A percentile compares a stretch with the other conserved stretches of the same genome.
Conservation (phyloP, 2,329 filamentous ascomycete genomes). For the Pseudogymnoascus sp. region DNA sequence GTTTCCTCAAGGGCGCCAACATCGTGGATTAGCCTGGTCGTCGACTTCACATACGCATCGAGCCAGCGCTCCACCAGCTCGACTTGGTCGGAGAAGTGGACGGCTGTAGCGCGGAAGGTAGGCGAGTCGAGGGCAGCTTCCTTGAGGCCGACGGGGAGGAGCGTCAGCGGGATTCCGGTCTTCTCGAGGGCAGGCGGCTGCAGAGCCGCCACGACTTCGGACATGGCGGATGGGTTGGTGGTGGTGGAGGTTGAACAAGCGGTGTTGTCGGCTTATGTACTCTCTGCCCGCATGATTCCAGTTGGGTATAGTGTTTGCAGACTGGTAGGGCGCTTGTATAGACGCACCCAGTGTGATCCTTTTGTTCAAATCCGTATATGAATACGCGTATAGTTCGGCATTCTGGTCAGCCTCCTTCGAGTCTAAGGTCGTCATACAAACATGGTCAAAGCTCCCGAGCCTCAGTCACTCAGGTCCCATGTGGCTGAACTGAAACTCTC, state of each 20-base stretch:
- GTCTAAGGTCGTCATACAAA: not conserved
- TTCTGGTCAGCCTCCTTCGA: not conserved
- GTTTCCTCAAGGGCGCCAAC: slow-evolving; percentile 71
- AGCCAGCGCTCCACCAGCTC: slow-evolving; percentile 92
- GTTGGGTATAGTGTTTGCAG: not conserved
- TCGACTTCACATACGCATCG: slow-evolving; percentile 59
- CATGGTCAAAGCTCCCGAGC: slow-evolving; percentile 3
- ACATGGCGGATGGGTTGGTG: not conserved
- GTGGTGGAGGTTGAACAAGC: slow-evolving; percentile 3
- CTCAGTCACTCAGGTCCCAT: slow-evolving; percentile 1
- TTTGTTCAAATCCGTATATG: not conserved
- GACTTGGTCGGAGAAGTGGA: slow-evolving; percentile 87
- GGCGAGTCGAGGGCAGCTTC: slow-evolving; percentile 96
- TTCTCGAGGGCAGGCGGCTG: slow-evolving; percentile 14
- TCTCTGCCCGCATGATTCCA: not conserved
- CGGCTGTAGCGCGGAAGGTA: slow-evolving; percentile 80
- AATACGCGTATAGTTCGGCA: not conserved
- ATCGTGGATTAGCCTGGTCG: slow-evolving; percentile 56
- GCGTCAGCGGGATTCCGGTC: slow-evolving; percentile 24
- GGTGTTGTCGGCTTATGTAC: not conserved
- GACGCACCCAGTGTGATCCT: not conserved
- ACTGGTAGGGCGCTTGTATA: not conserved
- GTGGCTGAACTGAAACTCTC: not conserved
- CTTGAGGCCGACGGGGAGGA: slow-evolving; percentile 71
- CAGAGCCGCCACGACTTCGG: not conserved